A percentile compares a stretch with the other conserved stretches of the same genome.
phyloP scores from a whole-genome alignment of 345 rosid genomes.

The Euclidium syriacum region DNA sequence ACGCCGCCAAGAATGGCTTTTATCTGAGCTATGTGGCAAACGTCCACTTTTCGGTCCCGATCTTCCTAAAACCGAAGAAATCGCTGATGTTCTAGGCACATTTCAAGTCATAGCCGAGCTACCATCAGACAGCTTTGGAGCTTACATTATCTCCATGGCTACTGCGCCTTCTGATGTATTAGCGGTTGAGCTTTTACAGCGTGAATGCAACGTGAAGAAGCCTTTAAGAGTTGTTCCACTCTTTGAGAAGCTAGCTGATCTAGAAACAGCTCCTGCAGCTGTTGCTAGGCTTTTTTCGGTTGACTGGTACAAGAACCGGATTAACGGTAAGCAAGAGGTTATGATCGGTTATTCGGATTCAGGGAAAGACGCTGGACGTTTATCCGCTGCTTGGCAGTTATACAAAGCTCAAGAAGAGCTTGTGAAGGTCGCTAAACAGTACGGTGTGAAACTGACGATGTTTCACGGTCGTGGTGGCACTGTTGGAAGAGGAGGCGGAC shows the following conservation, averaged over 20 bases:
- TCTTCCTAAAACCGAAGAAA: conserved; percentile 92
- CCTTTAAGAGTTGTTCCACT: conserved; percentile 96
- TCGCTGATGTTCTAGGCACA: conserved; percentile 84
- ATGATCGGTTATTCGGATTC: conserved; percentile 99
- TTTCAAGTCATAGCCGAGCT: conserved; percentile 81
- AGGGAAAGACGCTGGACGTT: conserved; percentile 92
- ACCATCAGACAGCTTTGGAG: conserved; percentile 81
- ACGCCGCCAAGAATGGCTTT: conserved; percentile 81
- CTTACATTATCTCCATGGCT: conserved; percentile 97
- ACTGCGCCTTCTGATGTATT: conserved; percentile 91
- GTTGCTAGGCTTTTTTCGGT: conserved; percentile 84
- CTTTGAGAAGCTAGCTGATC: conserved; percentile 96
- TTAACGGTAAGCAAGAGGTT: conserved; percentile 96
- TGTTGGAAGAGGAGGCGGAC: conserved; percentile 99
- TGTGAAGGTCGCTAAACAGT: conserved; percentile 81
- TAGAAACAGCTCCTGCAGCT: conserved; percentile 97
- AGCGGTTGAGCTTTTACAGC: conserved; percentile 93
- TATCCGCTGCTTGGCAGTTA: conserved; percentile 97
- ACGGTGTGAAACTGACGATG: conserved; percentile 88
- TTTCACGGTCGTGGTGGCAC: conserved; percentile 99
- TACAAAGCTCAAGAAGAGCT: conserved; percentile 99
- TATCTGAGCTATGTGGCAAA: conserved; percentile 85
- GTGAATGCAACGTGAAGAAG: conserved; percentile 82
- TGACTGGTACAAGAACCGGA: conserved; percentile 88
- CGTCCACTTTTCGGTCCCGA: conserved; percentile 95